phyloP scores from a whole-genome alignment of 495 filamentous ascomycete species.

The Talaromyces trachyspermus region DNA sequence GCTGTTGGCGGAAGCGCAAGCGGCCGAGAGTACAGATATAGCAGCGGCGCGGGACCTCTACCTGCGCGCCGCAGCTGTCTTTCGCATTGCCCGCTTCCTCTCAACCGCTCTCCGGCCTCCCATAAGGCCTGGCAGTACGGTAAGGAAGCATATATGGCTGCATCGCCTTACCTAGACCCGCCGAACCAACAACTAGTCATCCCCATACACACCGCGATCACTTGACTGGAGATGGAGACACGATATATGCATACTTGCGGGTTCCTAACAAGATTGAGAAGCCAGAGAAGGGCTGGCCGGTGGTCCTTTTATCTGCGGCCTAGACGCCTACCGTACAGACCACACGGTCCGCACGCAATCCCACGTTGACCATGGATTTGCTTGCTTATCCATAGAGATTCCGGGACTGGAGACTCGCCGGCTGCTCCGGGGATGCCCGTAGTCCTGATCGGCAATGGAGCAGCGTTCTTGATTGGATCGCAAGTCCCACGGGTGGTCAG shows the following conservation, averaged over 20 bases:
- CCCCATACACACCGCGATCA: background rate
- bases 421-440: conserved; percentile 12
- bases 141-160: background rate
- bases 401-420: conserved; percentile 14
- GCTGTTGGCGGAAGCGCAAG: conserved; percentile 7
- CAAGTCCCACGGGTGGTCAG: too few relatives aligned
- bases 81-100: conserved; percentile 10
- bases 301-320: conserved; percentile 6
- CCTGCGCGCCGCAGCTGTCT: conserved; percentile 14
- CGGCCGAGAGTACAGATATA: conserved; percentile 3
- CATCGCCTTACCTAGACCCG: background rate
- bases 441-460: conserved; percentile 11
- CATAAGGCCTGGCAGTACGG: background rate
- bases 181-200: background rate
- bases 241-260: background rate
- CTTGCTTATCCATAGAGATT: conserved; percentile 12
- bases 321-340: conserved; percentile 15
- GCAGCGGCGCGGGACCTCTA: conserved; percentile 12
- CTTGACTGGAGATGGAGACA: background rate
- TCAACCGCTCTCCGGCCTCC: conserved; percentile 5
- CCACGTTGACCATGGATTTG: conserved; percentile 10
- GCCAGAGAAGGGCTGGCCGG: conserved; percentile 9
- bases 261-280: background rate
- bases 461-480: conserved; percentile 12
- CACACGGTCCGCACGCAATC: conserved; percentile 9